Conservation (phyloP, 768 basidiomycete species). For the Mycena amicta region DNA sequence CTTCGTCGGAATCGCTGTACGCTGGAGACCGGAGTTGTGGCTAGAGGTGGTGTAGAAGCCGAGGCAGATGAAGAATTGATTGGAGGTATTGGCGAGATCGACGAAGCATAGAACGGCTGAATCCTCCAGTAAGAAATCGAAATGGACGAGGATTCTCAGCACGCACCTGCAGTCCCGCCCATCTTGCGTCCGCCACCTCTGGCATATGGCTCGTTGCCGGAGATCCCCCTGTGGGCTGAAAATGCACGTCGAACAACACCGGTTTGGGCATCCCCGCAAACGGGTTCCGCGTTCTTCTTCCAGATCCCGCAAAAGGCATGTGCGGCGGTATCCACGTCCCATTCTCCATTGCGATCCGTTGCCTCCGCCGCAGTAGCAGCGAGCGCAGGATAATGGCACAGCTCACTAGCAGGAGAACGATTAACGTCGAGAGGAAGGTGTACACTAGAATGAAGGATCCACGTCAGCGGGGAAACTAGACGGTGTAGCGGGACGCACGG, state of each 20-base stretch:
- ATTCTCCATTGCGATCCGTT: slow-evolving; percentile 42
- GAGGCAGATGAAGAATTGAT: not conserved
- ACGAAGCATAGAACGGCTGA: not conserved
- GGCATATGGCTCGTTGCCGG: not conserved
- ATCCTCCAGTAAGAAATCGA: not conserved
- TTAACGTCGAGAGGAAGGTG: slow-evolving; percentile 40
- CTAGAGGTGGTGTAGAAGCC: not conserved
- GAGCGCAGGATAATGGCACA: slow-evolving; percentile 43
- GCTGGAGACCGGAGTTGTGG: not conserved
- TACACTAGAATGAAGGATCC: slow-evolving; percentile 15
- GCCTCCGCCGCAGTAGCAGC: slow-evolving; percentile 41
- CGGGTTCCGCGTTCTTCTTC: not conserved
- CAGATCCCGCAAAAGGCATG: not conserved
- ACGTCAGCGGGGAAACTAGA: not conserved
- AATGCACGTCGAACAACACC: not conserved
- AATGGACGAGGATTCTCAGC: not conserved
- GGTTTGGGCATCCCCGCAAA: not conserved
- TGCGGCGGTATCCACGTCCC: slow-evolving; percentile 36
- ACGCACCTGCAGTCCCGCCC: slow-evolving; percentile 1
- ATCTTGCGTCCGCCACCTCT: not conserved
- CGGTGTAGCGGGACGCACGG: slow-evolving; percentile 1
- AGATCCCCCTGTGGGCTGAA: not conserved
- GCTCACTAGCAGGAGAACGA: slow-evolving; percentile 47
- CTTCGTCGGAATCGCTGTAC: not conserved
- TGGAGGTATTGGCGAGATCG: not conserved